phyloP scores from a whole-genome alignment of 495 filamentous ascomycete genomes.

The Penicillium nucicola region DNA sequence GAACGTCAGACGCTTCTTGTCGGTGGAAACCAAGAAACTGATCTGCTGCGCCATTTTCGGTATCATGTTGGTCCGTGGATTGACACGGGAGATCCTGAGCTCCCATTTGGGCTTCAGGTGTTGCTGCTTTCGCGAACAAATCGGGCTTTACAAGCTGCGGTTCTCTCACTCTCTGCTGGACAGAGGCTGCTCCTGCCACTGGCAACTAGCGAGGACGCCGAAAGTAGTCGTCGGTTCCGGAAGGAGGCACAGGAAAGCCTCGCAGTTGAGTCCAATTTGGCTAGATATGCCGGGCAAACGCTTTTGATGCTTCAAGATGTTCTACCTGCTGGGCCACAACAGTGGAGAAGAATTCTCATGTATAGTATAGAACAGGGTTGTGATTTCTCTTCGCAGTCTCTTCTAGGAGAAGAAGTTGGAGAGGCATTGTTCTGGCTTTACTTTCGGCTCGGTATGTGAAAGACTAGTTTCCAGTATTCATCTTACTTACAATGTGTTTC shows the following conservation, averaged over 20 bases:
- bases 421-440: conserved; percentile 22
- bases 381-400: not conserved
- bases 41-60: conserved; percentile 24
- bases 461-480: not conserved
- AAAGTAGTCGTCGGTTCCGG: conserved; percentile 13
- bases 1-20: not conserved
- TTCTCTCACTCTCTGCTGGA: conserved; percentile 18
- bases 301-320: conserved; percentile 18
- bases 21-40: conserved; percentile 17
- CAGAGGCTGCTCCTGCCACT: conserved; percentile 14
- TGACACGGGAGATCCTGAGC: conserved; percentile 22
- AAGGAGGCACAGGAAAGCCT: conserved; percentile 16
- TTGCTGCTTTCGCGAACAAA: conserved; percentile 22
- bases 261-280: conserved; percentile 7
- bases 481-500: not conserved
- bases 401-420: conserved; percentile 12
- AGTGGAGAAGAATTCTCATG: conserved; percentile 11
- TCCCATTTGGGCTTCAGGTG: conserved; percentile 17
- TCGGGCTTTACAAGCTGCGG: conserved; percentile 16
- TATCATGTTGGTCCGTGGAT: conserved; percentile 27
- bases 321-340: conserved; percentile 13
- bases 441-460: conserved; percentile 16
- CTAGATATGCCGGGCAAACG: conserved; percentile 10
- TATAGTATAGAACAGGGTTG: conserved; percentile 1
- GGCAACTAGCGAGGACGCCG: conserved; percentile 4